Conservation (phyloP, 441 rosid genomes). For the Populus hybrid region DNA sequence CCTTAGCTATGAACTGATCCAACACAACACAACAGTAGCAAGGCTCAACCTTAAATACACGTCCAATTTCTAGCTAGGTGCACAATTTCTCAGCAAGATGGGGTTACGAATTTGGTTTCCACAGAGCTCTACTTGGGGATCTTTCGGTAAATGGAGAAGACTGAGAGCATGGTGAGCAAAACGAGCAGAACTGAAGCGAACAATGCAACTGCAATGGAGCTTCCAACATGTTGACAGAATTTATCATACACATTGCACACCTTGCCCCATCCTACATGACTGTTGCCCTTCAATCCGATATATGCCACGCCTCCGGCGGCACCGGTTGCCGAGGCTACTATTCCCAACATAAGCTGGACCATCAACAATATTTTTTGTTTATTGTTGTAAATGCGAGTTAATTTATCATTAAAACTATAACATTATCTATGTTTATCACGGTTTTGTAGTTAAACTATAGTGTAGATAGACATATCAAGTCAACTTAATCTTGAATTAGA, state of each 20-base stretch:
- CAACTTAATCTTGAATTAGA: no score
- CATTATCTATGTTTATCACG: no score
- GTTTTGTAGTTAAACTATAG: no score
- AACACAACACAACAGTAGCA: no score
- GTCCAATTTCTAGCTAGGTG: no score
- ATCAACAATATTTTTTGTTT: neutral
- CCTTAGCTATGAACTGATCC: no score
- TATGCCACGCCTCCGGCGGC: slow-evolving; percentile 70
- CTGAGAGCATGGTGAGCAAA: slow-evolving; percentile 46
- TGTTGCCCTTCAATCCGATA: slow-evolving; percentile 64
- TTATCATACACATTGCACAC: slow-evolving; percentile 56
- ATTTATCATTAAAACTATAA: neutral
- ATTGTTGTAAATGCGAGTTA: neutral
- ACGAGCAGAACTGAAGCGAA: slow-evolving; percentile 57
- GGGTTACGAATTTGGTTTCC: neutral
- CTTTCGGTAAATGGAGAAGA: slow-evolving; percentile 42
- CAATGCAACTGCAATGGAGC: slow-evolving; percentile 44
- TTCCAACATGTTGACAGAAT: slow-evolving; percentile 57
- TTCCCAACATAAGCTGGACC: slow-evolving; percentile 62
- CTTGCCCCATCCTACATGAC: slow-evolving; percentile 47
- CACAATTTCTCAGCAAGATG: neutral
- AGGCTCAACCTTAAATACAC: neutral
- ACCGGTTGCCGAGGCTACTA: slow-evolving; percentile 75
- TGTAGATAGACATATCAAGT: no score
- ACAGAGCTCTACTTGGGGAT: slow-evolving; percentile 28